Evolutionary conservation across 2,329 filamentous ascomycete genomes (phyloP), one percentile per base, ranked within the genome.

Genomic region (Diaporthe vaccinii): DNA sequence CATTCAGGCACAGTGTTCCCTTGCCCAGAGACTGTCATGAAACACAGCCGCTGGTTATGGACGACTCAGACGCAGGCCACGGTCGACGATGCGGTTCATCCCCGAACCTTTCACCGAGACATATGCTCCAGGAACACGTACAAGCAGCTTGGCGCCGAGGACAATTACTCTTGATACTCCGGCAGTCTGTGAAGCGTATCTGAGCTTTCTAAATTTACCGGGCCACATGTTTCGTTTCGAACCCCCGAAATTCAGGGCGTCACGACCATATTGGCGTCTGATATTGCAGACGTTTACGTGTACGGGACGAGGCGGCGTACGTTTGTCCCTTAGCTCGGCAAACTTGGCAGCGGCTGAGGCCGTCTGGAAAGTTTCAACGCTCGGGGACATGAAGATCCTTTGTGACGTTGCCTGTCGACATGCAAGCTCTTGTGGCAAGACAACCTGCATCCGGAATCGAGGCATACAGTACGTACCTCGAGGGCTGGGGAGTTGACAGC

Each of bases 271-370:
- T 57, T 72, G 67, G 46, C 49, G 36, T 65, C 67, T 44, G 44
- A 34, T 57, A 67, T 73, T 70, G 55, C 49, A 53, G 59, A 46
- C 65, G 39, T 65, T 36, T 31, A 41, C 34, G 57, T 22, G 61
- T 57, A 25, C 70, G 58, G 58, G 70, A 58, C 69, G 70, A 44
- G 59, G 70, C 39, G 36, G 44, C 59, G 36, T 57, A 59, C 62
- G 39, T 68, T 62, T 75, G 49, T 61, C 49, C 49, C 25, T 57
- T 53, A 9, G 46, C 57, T 71, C 44, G 62, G 61, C 62, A 74
- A 36, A 36, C 39, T 65, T 75, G 62, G 65, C 55, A 41, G 73
- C 73, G 73, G 73, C 73, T 74, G 57, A 61, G 67, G 53, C 71
- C 57, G 71, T 57, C 41, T n/a, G 62, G 49, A 55, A 61, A 58